These are phyloP conservation scores for Mortierella sp. DNA, from an alignment of 371 early-diverging fungal genomes.

Conservation along the genomic window DNA sequence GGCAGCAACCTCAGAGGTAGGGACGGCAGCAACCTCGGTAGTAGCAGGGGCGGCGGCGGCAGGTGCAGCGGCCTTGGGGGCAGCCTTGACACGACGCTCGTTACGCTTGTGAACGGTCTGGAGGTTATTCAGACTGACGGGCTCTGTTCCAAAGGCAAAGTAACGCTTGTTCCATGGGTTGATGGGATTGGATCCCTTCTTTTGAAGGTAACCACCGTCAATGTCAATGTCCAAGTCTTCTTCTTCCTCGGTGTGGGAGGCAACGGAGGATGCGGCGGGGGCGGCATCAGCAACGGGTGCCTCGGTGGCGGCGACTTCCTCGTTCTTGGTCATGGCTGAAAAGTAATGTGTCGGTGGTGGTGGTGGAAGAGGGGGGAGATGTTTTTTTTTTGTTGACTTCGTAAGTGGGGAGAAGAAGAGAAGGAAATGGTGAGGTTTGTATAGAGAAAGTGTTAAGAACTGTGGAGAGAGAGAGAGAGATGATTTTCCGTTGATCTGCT, in stretches of 20 bases:
- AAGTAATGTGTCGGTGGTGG: neutral
- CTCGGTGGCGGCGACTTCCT: constrained; percentile 31
- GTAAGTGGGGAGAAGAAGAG: neutral
- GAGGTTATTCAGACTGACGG: constrained; percentile 53
- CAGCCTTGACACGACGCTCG: constrained; percentile 52
- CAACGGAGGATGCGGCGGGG: constrained; percentile 18
- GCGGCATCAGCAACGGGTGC: constrained; percentile 23
- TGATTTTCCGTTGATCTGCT: neutral
- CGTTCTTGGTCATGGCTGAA: constrained; percentile 39
- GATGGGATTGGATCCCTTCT: constrained; percentile 60
- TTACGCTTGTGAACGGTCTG: constrained; percentile 61
- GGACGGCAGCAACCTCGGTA: constrained; percentile 9
- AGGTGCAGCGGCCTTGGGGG: constrained; percentile 20
- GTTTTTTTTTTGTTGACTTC: neutral
- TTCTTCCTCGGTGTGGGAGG: constrained; percentile 40
- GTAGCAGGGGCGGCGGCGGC: constrained; percentile 24
- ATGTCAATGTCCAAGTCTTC: constrained; percentile 48
- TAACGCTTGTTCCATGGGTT: constrained; percentile 64
- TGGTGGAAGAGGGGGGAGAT: neutral
- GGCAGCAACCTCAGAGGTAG: constrained; percentile 35
- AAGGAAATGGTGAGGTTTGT: neutral
- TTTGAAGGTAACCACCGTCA: constrained; percentile 55
- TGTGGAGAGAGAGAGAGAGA: neutral
- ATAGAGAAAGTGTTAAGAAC: neutral
- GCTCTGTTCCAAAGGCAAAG: constrained; percentile 57